phyloP scores from a whole-genome alignment of 176 grass and related monocot genomes.

The Musa schizocarpa region DNA sequence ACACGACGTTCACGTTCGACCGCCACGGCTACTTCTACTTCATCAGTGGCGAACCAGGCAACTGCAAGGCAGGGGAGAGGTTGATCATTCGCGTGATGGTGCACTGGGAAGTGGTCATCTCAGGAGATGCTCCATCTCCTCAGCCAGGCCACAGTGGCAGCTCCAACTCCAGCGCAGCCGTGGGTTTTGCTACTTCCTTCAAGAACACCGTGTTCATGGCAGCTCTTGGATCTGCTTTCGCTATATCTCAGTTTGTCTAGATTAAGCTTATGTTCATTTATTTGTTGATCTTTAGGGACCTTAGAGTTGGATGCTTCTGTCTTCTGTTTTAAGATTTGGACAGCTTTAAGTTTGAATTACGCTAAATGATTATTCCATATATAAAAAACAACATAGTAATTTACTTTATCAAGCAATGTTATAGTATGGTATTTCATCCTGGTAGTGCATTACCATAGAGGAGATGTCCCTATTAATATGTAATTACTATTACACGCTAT shows the following conservation, averaged over 20 bases:
- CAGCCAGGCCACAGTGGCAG: constrained; percentile 3
- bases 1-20: constrained; percentile 48
- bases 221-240: neutral
- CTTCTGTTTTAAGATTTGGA: too few species aligned
- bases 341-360: too few species aligned
- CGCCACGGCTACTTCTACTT: constrained; percentile 42
- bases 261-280: neutral
- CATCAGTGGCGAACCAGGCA: constrained; percentile 54
- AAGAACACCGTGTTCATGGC: neutral
- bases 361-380: too few species aligned
- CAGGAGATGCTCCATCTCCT: neutral
- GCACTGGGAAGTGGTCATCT: neutral
- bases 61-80: constrained; percentile 57
- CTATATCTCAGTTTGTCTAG: neutral
- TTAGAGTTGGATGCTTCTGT: too few species aligned
- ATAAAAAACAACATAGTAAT: too few species aligned
- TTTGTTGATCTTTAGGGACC: neutral
- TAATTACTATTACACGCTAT: too few species aligned
- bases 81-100: constrained; percentile 46
- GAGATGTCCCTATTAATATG: too few species aligned
- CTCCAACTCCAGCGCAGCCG: neutral
- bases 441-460: too few species aligned
- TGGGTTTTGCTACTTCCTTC: neutral
- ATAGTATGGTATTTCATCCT: too few species aligned
- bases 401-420: too few species aligned